Percentiles rank a stretch among this genome's conserved stretches.
phyloP scores from a whole-genome alignment of 371 early-diverging fungal species.

The Apophysomyces sp. region DNA sequence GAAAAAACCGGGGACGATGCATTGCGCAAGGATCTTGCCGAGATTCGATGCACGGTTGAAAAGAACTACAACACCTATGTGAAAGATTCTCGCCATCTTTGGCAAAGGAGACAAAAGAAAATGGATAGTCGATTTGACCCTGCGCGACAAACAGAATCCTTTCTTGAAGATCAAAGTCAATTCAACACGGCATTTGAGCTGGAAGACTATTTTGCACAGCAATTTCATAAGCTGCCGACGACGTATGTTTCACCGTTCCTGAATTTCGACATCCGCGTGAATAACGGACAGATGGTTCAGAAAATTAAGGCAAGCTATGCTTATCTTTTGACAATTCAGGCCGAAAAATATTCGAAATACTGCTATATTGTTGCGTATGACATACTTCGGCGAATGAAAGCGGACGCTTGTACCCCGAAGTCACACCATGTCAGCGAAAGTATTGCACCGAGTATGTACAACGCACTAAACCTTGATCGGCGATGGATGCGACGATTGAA shows the following conservation, averaged over 20 bases:
- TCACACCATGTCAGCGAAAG: neutral
- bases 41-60: neutral
- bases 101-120: neutral
- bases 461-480: slow-evolving; percentile 1
- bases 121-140: neutral
- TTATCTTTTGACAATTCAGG: slow-evolving; percentile 4
- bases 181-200: slow-evolving; percentile 4
- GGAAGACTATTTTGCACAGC: slow-evolving; percentile 4
- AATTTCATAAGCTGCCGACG: neutral
- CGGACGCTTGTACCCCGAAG: slow-evolving; percentile 3
- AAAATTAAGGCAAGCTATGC: slow-evolving; percentile 26
- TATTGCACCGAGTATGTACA: slow-evolving; percentile 1
- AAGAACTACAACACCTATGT: neutral
- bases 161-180: neutral
- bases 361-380: slow-evolving; percentile 32
- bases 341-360: slow-evolving; percentile 21
- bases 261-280: slow-evolving; percentile 12
- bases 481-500: neutral
- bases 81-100: neutral
- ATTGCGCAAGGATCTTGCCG: neutral
- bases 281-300: slow-evolving; percentile 13
- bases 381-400: slow-evolving; percentile 24
- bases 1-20: neutral
- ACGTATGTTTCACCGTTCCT: neutral
- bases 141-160: neutral